Evolutionary conservation across 495 filamentous ascomycete species (phyloP), one percentile per base, ranked within the genome.

Genomic region (Paragyromitra xinjiangensis): DNA sequence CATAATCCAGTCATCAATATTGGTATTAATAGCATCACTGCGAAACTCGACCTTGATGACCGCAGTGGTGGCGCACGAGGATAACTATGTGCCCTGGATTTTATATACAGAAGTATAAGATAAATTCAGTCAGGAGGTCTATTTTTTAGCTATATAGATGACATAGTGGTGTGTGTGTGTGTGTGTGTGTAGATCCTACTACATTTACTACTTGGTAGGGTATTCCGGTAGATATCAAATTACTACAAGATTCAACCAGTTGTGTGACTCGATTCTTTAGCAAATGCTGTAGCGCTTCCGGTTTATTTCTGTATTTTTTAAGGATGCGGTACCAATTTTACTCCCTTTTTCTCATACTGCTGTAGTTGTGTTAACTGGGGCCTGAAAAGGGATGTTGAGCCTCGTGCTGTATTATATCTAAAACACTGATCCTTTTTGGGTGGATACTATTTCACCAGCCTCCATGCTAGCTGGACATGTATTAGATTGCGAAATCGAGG

Each of bases 401-500:
- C 24, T 8, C 44, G 16, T 53, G 50, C 14, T 12, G 29, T 8
- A 22, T 34, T 55, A 3, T 68, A 56, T 67, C 44, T 39, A 67
- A 67, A 67, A 67, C 45, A 51, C 16, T 42, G 4, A 37, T 24
- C 14, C 45, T 29, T n/a, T 45, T 44, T 64, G 12, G 19, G 16
- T 14, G 29, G 7, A 24, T n/a, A 29, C 14, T 40, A 68, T 68
- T 68, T 55, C 42, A 65, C 42, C 39, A 65, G 19, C 29, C 42
- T 29, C 19, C 16, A n/a, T 65, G 4, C 29, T 3, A 34, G 8
- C 39, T 44, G 16, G 55, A 14, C 50, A 65, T 26, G 48, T 14
- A 51, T 62, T 22, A 59, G 55, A 34, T 75, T 71, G 48, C 9
- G 73, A 63, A 14, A 71, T 75, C 45, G 73, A 75, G 73, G 73